Conservation (phyloP, 2,329 filamentous ascomycete species). For the Colletotrichum limetticola region DNA sequence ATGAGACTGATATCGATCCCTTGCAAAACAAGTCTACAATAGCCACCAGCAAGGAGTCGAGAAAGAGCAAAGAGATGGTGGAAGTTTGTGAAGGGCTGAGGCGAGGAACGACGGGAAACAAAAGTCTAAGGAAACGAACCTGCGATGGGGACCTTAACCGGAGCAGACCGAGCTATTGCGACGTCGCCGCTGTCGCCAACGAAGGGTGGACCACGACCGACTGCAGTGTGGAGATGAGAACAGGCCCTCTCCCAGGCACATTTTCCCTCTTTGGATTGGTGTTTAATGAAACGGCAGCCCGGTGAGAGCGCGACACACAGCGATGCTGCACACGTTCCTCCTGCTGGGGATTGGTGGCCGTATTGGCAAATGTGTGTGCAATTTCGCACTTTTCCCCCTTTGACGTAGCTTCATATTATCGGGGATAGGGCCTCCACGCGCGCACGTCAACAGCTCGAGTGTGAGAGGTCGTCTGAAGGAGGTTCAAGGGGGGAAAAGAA, state of each 20-base stretch:
- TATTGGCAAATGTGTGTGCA: constrained; percentile 10
- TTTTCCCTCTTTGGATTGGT: constrained; percentile 28
- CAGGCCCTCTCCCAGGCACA: constrained; percentile 22
- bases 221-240: constrained; percentile 33
- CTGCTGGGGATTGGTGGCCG: not conserved
- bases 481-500: not conserved
- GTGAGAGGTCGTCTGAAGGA: not conserved
- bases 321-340: not conserved
- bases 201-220: constrained; percentile 26
- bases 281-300: constrained; percentile 32
- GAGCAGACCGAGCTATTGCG: constrained; percentile 33
- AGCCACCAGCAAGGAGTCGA: constrained; percentile 23
- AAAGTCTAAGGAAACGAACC: constrained; percentile 20
- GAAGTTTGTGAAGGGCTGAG: not conserved
- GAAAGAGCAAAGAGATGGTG: constrained; percentile 3
- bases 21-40: constrained; percentile 24
- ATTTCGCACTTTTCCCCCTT: constrained; percentile 27
- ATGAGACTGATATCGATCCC: constrained; percentile 26
- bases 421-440: constrained; percentile 27
- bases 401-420: constrained; percentile 10
- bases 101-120: constrained; percentile 7
- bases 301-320: constrained; percentile 17
- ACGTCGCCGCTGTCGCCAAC: constrained; percentile 23
- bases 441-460: constrained; percentile 25
- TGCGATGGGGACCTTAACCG: constrained; percentile 17